phyloP scores from a whole-genome alignment of 192 early-diverging fungal species.

The Coemansia sp. region DNA sequence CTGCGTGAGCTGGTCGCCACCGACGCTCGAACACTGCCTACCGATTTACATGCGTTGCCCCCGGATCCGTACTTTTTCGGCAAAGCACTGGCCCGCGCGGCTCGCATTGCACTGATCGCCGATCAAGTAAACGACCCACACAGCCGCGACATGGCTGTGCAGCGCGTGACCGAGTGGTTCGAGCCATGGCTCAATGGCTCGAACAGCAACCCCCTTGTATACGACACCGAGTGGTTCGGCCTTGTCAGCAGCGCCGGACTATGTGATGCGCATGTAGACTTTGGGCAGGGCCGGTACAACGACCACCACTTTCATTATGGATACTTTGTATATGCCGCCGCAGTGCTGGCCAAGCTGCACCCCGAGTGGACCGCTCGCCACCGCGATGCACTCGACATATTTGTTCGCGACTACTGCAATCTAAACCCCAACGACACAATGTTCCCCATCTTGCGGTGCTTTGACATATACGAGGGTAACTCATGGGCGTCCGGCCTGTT shows the following conservation, averaged over 20 bases:
- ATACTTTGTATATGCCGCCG: conserved; percentile 56
- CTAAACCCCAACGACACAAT: conserved; percentile 15
- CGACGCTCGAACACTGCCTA: conserved; percentile 24
- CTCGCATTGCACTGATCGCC: conserved; percentile 56
- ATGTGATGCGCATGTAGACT: conserved; percentile 41
- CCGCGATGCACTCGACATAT: conserved; percentile 17
- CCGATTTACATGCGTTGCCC: conserved; percentile 14
- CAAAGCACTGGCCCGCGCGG: conserved; percentile 50
- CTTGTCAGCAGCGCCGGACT: conserved; percentile 32
- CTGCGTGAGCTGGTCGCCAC: conserved; percentile 26
- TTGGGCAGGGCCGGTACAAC: conserved; percentile 58
- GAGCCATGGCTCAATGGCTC: conserved; percentile 37
- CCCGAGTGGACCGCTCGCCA: conserved; percentile 22
- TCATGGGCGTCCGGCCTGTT: conserved; percentile 59
- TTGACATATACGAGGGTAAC: conserved; percentile 63
- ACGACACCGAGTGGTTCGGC: conserved; percentile 55
- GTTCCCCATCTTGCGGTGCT: conserved; percentile 57
- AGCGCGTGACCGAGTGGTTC: conserved; percentile 26
- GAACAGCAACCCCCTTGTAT: conserved; percentile 33
- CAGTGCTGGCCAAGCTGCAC: conserved; percentile 41
- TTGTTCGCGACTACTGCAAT: conserved; percentile 57
- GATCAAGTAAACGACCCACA: conserved; percentile 37
- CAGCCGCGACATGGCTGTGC: conserved; percentile 28
- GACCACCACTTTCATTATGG: conserved; percentile 64
- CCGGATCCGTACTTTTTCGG: conserved; percentile 58